Evolutionary conservation across 2,329 filamentous ascomycete species (phyloP).

Genomic region (Waltergamsia citrina): DNA sequence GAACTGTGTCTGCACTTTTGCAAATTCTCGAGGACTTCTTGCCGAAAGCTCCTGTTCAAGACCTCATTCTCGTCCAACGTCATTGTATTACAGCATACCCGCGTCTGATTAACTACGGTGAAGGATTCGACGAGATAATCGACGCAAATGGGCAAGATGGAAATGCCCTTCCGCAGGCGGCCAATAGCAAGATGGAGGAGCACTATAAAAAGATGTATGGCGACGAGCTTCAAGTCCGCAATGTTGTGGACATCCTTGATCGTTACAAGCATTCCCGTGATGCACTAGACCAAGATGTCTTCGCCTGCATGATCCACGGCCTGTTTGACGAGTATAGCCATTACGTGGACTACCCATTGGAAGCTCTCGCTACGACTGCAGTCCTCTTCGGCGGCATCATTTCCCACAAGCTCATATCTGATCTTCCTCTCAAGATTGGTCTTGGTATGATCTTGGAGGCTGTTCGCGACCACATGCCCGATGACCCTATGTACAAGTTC

Average conservation of each 20-base stretch:
- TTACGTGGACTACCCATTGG: slow-evolving; percentile 91
- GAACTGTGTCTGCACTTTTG: slow-evolving; percentile 74
- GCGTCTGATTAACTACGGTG: slow-evolving; percentile 89
- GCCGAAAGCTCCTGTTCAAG: slow-evolving; percentile 48
- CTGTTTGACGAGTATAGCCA: slow-evolving; percentile 96
- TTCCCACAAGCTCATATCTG: slow-evolving; percentile 82
- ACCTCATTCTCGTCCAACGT: slow-evolving; percentile 73
- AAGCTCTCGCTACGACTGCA: slow-evolving; percentile 88
- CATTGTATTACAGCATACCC: slow-evolving; percentile 89
- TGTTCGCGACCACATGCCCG: slow-evolving; percentile 72
- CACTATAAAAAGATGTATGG: slow-evolving; percentile 98
- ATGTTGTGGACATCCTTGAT: slow-evolving; percentile 76
- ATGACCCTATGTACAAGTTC: slow-evolving; percentile 96
- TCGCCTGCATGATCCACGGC: slow-evolving; percentile 97
- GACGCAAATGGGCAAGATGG: slow-evolving; percentile 72
- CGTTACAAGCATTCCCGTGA: slow-evolving; percentile 83
- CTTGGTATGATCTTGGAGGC: slow-evolving; percentile 97
- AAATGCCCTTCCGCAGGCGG: slow-evolving; percentile 70
- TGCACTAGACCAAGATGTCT: slow-evolving; percentile 81
- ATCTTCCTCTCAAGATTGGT: slow-evolving; percentile 86
- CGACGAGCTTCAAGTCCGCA: slow-evolving; percentile 75
- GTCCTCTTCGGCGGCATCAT: slow-evolving; percentile 96
- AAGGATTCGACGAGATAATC: slow-evolving; percentile 85
- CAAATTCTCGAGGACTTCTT: slow-evolving; percentile 67
- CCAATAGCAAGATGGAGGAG: slow-evolving; percentile 90